These are phyloP conservation scores for Sclerotinia sclerotiorum DNA, from an alignment of 2,329 filamentous ascomycete genomes.

Conservation along the genomic window DNA sequence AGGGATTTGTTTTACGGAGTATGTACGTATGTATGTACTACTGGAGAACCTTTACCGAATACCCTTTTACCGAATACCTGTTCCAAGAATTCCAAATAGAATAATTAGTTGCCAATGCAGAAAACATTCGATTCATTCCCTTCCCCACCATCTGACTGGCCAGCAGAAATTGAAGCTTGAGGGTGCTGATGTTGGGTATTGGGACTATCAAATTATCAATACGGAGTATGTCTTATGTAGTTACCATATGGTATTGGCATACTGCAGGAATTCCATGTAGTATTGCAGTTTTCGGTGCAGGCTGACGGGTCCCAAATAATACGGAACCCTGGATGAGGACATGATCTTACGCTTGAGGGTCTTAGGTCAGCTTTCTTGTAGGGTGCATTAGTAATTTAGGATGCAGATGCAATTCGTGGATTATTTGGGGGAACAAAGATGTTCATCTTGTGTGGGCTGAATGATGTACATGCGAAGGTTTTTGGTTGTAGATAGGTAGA, in stretches of 20 bases:
- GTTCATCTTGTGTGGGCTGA: not conserved
- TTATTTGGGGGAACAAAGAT: not conserved
- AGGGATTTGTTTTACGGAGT: not conserved
- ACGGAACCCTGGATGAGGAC: not conserved
- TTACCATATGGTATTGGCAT: not conserved
- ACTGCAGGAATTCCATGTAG: not conserved
- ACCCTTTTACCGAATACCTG: constrained; percentile 15
- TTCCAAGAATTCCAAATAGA: constrained; percentile 1
- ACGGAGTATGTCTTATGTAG: not conserved
- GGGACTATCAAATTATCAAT: not conserved
- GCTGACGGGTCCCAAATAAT: not conserved
- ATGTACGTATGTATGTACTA: too few relatives aligned
- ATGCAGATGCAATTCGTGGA: not conserved
- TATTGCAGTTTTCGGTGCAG: constrained; percentile 13
- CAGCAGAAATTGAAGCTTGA: constrained; percentile 4
- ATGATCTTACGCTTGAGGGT: constrained; percentile 12
- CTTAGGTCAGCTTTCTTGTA: constrained; percentile 9
- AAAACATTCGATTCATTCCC: constrained; percentile 9
- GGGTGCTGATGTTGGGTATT: constrained; percentile 5
- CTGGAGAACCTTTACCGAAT: not conserved
- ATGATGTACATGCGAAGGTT: not conserved
- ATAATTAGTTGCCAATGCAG: not conserved
- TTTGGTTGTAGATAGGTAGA: not conserved
- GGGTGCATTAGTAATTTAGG: not conserved
- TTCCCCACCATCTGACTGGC: not conserved